Base-by-base conservation (phyloP, 1,139 yeast species). In the Kodamaea sp. region DNA sequence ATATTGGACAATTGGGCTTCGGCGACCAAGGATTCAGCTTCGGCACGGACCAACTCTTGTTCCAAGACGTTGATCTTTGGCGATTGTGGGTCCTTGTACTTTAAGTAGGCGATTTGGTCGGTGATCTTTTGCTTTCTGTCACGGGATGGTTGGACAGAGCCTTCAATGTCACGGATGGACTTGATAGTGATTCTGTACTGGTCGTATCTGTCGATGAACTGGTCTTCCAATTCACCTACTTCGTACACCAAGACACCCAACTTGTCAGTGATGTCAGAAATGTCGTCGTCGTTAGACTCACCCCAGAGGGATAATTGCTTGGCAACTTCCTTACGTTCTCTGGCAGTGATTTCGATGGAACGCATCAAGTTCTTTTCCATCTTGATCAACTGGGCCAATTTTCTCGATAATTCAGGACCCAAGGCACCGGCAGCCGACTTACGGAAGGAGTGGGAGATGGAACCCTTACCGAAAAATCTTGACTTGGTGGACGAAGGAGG, bases 1-100 rank as follows among this genome's bases (percentile, higher is more conserved):
- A 85, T 84, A 64, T 85, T 85, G 34, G 90, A 82, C 59, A 86
- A 75, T 68, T 86, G 95, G 32, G 95, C 94, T 68, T 85, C 95
- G 35, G 95, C 95, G 55, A 86, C 95, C 51, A 85, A 73, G 35
- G 90, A 82, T 65, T 86, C 95, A 39, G 95, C 95, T 66, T 86
- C 95, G 29, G 94, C 94, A 67, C 95, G 78, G 40, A 86, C 95
- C 59, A 85, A 73, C 62, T 85, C 94, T 66, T 86, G 95, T 66
- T 86, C 95, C 59, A 84, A 75, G 42, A 84, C 86, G 46, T 79
- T 78, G 48, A 86, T 80, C 66, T 84, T 84, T 55, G 92, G 85
- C 27, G 89, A 81, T 61, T 80, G 85, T 35, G 94, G 92, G 61
- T 83, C 92, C 68, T 83, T 83, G 70, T 83, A 84, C 64, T 84